A percentile compares a stretch with the other conserved stretches of the same genome.
Conservation (phyloP, 2,329 filamentous ascomycete genomes). For the Stenocarpella maydis region DNA sequence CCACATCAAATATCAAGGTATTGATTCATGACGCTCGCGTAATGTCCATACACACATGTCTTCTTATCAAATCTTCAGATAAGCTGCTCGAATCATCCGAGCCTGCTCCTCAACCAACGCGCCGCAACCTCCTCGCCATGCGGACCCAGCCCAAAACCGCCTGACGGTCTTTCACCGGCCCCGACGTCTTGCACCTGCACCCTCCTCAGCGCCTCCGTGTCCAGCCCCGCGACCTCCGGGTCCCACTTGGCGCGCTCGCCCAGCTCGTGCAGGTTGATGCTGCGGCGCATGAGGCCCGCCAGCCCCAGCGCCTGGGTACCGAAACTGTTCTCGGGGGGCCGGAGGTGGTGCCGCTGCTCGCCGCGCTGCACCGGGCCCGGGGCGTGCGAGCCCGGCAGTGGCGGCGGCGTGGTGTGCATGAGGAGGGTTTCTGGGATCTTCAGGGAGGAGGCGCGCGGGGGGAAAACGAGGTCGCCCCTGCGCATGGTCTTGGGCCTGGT, state of each 20-base stretch:
- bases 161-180: constrained; percentile 41
- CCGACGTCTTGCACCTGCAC: constrained; percentile 51
- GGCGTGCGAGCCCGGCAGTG: constrained; percentile 30
- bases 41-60: neutral
- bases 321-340: constrained; percentile 52
- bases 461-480: constrained; percentile 56
- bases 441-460: constrained; percentile 55
- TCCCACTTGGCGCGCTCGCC: constrained; percentile 53
- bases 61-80: neutral
- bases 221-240: constrained; percentile 45
- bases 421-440: constrained; percentile 59
- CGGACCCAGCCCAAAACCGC: neutral
- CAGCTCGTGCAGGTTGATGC: constrained; percentile 56
- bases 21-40: too few species aligned
- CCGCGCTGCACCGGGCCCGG: constrained; percentile 34
- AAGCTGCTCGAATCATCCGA: neutral
- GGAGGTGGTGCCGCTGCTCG: constrained; percentile 29
- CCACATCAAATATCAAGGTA: neutral
- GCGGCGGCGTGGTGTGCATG: constrained; percentile 51
- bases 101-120: constrained; percentile 30
- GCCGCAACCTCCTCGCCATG: constrained; percentile 23
- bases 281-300: constrained; percentile 56
- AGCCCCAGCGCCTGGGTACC: constrained; percentile 56
- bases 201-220: constrained; percentile 47
- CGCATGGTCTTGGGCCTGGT: constrained; percentile 44